A percentile compares a stretch with the other conserved stretches of the same genome.
Evolutionary conservation across 2,329 filamentous ascomycete species (phyloP).

Genomic region (Biscogniauxia mediterranea): DNA sequence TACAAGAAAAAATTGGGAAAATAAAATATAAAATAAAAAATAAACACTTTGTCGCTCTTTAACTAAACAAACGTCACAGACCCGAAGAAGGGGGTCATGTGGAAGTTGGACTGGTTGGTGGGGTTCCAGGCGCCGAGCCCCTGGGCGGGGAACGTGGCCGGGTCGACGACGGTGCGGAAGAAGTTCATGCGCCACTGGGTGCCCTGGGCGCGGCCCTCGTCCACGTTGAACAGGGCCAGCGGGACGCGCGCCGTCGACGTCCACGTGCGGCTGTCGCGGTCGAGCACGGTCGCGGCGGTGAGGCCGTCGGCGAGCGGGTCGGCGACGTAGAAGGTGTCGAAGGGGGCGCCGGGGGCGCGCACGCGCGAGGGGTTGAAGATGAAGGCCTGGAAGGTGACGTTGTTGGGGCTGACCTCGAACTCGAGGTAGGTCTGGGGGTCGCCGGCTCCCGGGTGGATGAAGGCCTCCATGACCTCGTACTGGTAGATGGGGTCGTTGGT

Average conservation of each 20-base stretch:
- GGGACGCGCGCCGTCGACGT: conserved; percentile 42
- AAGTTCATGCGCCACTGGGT: conserved; percentile 54
- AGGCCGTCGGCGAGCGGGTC: conserved; percentile 43
- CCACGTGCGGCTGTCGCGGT: conserved; percentile 39
- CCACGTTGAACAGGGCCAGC: conserved; percentile 49
- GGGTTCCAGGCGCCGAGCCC: conserved; percentile 45
- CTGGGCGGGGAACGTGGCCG: conserved; percentile 43
- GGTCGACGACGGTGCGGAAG: conserved; percentile 45
- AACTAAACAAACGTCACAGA: conserved; percentile 22
- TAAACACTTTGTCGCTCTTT: no score
- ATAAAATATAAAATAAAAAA: no score
- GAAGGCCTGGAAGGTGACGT: conserved; percentile 50
- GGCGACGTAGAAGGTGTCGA: conserved; percentile 43
- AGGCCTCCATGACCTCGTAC: conserved; percentile 52
- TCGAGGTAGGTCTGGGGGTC: conserved; percentile 50
- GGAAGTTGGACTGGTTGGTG: conserved; percentile 46
- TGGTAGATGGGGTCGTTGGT: conserved; percentile 48
- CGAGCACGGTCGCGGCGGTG: conserved; percentile 38
- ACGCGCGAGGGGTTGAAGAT: conserved; percentile 51
- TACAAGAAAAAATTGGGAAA: no score
- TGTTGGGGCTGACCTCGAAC: conserved; percentile 51
- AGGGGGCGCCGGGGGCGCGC: conserved; percentile 39
- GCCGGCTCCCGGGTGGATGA: conserved; percentile 44
- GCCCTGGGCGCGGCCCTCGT: conserved; percentile 40
- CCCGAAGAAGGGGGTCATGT: conserved; percentile 46